These are phyloP conservation scores for Azolla pinnata DNA, from an alignment of 75 land plant species.

Conservation along the genomic window DNA sequence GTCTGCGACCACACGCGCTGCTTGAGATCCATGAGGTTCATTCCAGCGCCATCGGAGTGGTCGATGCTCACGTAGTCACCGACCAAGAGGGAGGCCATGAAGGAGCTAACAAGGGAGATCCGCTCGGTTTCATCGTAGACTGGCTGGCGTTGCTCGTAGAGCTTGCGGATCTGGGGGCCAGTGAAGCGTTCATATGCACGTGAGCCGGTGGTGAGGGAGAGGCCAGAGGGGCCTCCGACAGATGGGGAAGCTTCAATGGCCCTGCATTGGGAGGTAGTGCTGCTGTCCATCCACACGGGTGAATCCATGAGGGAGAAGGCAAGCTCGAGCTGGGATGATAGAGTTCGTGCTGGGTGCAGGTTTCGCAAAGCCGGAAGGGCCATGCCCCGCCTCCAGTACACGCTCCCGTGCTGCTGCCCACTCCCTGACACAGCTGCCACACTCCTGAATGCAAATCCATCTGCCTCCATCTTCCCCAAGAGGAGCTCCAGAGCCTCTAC, in stretches of 20 bases:
- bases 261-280: constrained; percentile 75
- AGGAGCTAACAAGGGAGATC: constrained; percentile 92
- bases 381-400: constrained; percentile 77
- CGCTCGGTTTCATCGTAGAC: constrained; percentile 73
- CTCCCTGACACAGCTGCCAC: constrained; percentile 87
- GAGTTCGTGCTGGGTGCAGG: constrained; percentile 36
- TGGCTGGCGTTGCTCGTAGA: constrained; percentile 50
- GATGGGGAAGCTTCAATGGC: constrained; percentile 77
- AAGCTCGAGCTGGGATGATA: constrained; percentile 48
- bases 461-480: constrained; percentile 47
- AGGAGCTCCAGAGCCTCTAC: constrained; percentile 83
- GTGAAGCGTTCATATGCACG: constrained; percentile 86
- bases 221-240: constrained; percentile 69
- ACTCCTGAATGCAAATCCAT: constrained; percentile 54
- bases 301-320: constrained; percentile 78
- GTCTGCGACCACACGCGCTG: constrained; percentile 57
- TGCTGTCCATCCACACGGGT: constrained; percentile 98
- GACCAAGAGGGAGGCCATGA: constrained; percentile 86
- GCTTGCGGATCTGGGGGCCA: constrained; percentile 82
- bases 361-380: constrained; percentile 23
- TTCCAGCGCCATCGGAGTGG: constrained; percentile 91
- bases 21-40: constrained; percentile 91
- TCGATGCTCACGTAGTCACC: constrained; percentile 87
- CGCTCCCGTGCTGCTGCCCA: constrained; percentile 98
- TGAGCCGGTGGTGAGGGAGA: constrained; percentile 73